Base-by-base conservation (phyloP, 176 grass and related monocot species). In the Aegilops bicornis region DNA sequence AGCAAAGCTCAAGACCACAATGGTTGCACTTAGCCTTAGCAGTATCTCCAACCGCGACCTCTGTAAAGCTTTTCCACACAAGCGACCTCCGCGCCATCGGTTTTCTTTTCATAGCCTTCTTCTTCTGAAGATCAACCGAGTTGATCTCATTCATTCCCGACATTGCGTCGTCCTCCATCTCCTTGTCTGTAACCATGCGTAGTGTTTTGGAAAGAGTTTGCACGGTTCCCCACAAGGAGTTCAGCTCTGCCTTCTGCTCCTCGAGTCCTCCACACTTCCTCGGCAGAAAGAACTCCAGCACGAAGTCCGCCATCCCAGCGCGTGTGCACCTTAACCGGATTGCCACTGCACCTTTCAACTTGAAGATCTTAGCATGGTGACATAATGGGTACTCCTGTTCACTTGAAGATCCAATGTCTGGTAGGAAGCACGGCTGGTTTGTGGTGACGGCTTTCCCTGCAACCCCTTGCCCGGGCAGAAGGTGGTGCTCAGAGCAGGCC, bases 401-500 rank as follows among this genome's bases (percentile, higher is more conserved):
- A 80, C 66, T 75, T 31, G 79, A 90, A 48, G 87, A 87, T 66
- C 92, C 84, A 70, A 98, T 90, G 32, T 98, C 91, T 1, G 91
- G 63, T 31, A 86, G 60, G 77, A 95, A 98, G 70, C 93, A 93
- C 62, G 91, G 87, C 67, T 89, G 79, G 73, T 95, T 98, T 64
- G 87, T 98, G 2, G 67, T 89, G 82, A 98, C 90, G 79, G 95
- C 95, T 83, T 76, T 86, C 45, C 95, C 91, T 6, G 36, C 91
- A 69, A 95, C 84, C n/a, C 92, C 95, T 79, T 97, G 77, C 35
- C 83, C 91, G 5, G 20, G 89, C 20, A 91, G 31, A 76, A 97
- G 88, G 87, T 97, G 95, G 77, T 97, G 91, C 61, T 95, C 89
- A 0, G 95, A 95, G 83, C 95, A 97, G 33, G 95, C 85, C 52